Conservation (phyloP, 352 stramenopile genomes). For the Phytophthora hibernalis region DNA sequence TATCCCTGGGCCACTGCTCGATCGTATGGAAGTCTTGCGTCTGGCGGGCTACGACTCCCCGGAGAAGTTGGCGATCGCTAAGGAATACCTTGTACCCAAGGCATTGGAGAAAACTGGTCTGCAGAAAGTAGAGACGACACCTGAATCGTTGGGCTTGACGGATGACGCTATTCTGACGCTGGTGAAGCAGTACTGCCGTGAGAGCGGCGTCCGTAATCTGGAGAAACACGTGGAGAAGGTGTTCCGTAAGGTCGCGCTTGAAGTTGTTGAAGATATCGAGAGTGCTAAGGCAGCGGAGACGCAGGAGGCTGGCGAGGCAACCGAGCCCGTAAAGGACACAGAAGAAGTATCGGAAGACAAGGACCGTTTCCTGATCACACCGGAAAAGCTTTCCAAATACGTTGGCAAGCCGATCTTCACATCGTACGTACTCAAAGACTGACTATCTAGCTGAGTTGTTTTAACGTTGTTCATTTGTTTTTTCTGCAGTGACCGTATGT, state of each 20-base stretch:
- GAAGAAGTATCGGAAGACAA: slow-evolving; percentile 38
- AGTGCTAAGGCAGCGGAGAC: slow-evolving; percentile 29
- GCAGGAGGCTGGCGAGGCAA: slow-evolving; percentile 57
- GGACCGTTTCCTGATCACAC: slow-evolving; percentile 91
- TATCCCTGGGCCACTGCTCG: slow-evolving; percentile 97
- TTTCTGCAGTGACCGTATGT: slow-evolving; percentile 93
- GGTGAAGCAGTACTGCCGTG: slow-evolving; percentile 95
- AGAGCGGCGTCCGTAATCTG: slow-evolving; percentile 97
- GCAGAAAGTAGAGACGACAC: slow-evolving; percentile 64
- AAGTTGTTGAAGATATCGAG: slow-evolving; percentile 93
- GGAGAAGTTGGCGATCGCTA: slow-evolving; percentile 98
- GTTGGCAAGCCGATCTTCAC: slow-evolving; percentile 98
- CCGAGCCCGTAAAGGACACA: slow-evolving; percentile 10
- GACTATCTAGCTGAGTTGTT: neutral
- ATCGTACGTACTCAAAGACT: slow-evolving; percentile 60
- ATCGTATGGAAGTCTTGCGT: slow-evolving; percentile 99
- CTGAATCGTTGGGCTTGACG: slow-evolving; percentile 90
- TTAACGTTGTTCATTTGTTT: slow-evolving; percentile 6
- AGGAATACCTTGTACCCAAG: slow-evolving; percentile 98
- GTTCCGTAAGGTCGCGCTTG: slow-evolving; percentile 97
- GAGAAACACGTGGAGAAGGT: slow-evolving; percentile 99
- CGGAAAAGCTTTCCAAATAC: slow-evolving; percentile 97
- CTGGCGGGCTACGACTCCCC: slow-evolving; percentile 96
- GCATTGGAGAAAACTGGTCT: slow-evolving; percentile 93
- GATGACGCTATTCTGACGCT: slow-evolving; percentile 93